These are phyloP conservation scores for Inosperma sp. DNA, from an alignment of 768 basidiomycete genomes.

Conservation along the genomic window DNA sequence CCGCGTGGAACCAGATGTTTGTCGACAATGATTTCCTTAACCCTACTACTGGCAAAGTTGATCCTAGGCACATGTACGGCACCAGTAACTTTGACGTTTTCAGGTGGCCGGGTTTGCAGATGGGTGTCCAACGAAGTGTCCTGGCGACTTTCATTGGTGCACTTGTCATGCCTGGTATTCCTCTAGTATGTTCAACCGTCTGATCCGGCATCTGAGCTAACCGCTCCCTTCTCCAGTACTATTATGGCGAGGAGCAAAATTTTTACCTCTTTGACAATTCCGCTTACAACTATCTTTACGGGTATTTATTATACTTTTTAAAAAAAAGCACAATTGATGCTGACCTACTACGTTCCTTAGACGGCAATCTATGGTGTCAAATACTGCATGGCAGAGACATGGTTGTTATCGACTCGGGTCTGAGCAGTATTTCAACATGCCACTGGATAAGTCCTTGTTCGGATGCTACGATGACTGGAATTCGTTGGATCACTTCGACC, in stretches of 20 bases:
- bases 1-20: conserved; percentile 90
- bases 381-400: conserved; percentile 86
- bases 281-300: conserved; percentile 90
- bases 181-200: conserved; percentile 48
- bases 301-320: conserved; percentile 39
- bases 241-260: conserved; percentile 90
- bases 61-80: conserved; percentile 88
- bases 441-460: conserved; percentile 68
- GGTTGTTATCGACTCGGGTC: conserved; percentile 91
- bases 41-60: conserved; percentile 53
- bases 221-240: conserved; percentile 43
- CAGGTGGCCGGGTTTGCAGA: conserved; percentile 86
- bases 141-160: conserved; percentile 75
- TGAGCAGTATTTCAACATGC: conserved; percentile 91
- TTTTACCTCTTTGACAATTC: conserved; percentile 84
- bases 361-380: conserved; percentile 87
- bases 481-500: conserved; percentile 91
- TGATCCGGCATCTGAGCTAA: neutral
- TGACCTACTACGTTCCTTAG: conserved; percentile 34
- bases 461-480: conserved; percentile 93
- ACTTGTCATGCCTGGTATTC: conserved; percentile 82
- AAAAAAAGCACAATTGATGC: neutral
- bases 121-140: conserved; percentile 73
- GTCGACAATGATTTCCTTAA: conserved; percentile 86
- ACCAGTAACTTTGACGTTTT: conserved; percentile 95